Base-by-base conservation (phyloP, 306 rosid species). In the Oxytropis ochrocephala region DNA sequence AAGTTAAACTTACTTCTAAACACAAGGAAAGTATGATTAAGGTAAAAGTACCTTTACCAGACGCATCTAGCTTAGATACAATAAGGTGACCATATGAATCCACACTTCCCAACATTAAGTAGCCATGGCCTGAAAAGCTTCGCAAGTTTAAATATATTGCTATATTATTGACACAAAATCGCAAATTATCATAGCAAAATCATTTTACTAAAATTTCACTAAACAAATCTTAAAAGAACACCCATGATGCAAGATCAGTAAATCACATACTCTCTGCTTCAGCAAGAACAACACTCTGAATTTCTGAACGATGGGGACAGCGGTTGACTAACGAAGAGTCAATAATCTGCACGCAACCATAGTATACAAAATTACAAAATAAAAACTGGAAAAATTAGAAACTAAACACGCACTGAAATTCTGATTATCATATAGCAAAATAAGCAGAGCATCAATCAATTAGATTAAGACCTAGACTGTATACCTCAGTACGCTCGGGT, bases 301-400 rank as follows among this genome's bases (percentile, higher is more conserved):
- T 88, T 82, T 92, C 98, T n/a, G 98, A 81, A 67, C 96, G 91
- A 80, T 92, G 98, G 30, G 96, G 96, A 39, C 98, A 92, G 54
- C 89, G 90, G 58, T 86, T 86, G 51, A 86, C 82, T 43, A 75
- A 4, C 9, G 49, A 83, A 51, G 93, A 81, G 62, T 80, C 58
- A 75, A 71, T 58, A 72, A 86, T 58, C 98, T 92, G 76, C 47
- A 72, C 75, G 54, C 55, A 57, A 41, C 41, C 65, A 57, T 47
- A 55, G 57, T 35, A 73, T 41, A 35, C 67, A 50, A 67, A 51
- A 36, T 5, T 11, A 51, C 52, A n/a, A 53, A 80, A 56, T 47
- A 52, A 6, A 62, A 51, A 73, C 24, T n/a, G 11, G 11, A 19
- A 51, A 75, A 64, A 11, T 11, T 48, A 46, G 61, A 63, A 52